These are phyloP conservation scores for Dioszegia aurantiaca DNA, from an alignment of 768 basidiomycete genomes.

Conservation along the genomic window DNA sequence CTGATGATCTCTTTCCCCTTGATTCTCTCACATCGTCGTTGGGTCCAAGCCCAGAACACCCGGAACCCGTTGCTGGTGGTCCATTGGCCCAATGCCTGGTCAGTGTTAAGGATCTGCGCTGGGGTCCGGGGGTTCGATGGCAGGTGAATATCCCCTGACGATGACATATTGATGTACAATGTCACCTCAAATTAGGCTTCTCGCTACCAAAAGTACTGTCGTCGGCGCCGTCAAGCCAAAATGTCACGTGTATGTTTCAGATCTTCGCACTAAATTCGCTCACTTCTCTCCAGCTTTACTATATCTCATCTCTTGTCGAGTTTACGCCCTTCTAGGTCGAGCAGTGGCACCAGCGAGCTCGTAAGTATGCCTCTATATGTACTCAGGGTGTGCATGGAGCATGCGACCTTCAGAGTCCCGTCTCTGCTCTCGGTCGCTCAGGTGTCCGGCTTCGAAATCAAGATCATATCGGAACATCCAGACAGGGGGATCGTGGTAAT, in stretches of 20 bases:
- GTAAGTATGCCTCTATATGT: conserved; percentile 56
- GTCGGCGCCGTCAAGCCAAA: background rate
- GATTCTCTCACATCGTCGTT: conserved; percentile 72
- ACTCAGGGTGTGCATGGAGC: conserved; percentile 74
- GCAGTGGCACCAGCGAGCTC: background rate
- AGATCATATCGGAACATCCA: conserved; percentile 58
- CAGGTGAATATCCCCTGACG: background rate
- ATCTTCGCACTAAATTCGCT: too few species aligned
- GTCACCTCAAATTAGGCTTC: background rate
- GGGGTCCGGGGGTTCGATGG: conserved; percentile 25
- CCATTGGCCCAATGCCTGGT: conserved; percentile 67
- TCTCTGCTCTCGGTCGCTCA: conserved; percentile 76
- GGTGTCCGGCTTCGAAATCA: conserved; percentile 65
- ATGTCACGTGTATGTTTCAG: too few species aligned
- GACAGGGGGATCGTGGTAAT: conserved; percentile 34
- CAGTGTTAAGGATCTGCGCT: conserved; percentile 26
- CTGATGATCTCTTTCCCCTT: conserved; percentile 62
- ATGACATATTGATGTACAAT: background rate
- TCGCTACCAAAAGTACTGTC: background rate
- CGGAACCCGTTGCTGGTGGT: conserved; percentile 66
- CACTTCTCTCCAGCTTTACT: too few species aligned
- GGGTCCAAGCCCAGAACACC: conserved; percentile 72
- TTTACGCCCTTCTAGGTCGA: too few species aligned
- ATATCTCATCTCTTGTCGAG: too few species aligned
- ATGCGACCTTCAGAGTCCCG: conserved; percentile 77